Evolutionary conservation across 495 filamentous ascomycete genomes (phyloP).

Genomic region (Glarea lozoyensis): DNA sequence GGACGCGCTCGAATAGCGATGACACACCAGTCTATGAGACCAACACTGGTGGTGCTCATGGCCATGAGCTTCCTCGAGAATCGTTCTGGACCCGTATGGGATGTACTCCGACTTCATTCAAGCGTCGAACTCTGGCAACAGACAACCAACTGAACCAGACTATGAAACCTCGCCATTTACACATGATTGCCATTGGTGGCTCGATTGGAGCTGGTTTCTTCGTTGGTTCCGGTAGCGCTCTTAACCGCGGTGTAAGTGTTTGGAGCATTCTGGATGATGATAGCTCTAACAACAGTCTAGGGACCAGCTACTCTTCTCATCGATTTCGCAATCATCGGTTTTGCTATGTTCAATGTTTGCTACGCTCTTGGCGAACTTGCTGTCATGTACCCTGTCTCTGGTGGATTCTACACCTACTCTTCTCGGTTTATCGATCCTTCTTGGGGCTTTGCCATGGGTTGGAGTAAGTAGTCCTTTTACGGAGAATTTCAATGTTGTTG

Average conservation of each 20-base stretch:
- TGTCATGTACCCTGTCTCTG: constrained; percentile 31
- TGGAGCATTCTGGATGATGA: too few species aligned
- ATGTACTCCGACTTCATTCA: constrained; percentile 40
- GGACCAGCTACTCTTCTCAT: neutral
- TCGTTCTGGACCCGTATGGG: constrained; percentile 43
- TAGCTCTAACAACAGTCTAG: too few species aligned
- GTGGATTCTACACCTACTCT: constrained; percentile 63
- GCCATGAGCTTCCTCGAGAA: constrained; percentile 1
- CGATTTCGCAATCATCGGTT: neutral
- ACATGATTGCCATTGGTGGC: constrained; percentile 68
- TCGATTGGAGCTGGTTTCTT: constrained; percentile 48
- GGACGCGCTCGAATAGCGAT: neutral
- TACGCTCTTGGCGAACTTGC: constrained; percentile 20
- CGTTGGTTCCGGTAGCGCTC: constrained; percentile 38
- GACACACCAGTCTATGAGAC: constrained; percentile 5
- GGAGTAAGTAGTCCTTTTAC: constrained; percentile 34
- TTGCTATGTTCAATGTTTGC: neutral
- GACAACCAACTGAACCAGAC: constrained; percentile 13
- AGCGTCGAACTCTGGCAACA: constrained; percentile 8
- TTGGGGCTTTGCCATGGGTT: constrained; percentile 84
- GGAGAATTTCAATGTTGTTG: neutral
- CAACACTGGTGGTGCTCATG: neutral
- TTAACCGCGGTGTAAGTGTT: constrained; percentile 26
- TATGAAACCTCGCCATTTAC: constrained; percentile 50
- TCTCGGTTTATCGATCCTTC: constrained; percentile 73